Evolutionary conservation across 1,284 basidiomycete species (phyloP), one percentile per base, ranked within the genome.

Genomic region (Fereydounia khargensis): DNA sequence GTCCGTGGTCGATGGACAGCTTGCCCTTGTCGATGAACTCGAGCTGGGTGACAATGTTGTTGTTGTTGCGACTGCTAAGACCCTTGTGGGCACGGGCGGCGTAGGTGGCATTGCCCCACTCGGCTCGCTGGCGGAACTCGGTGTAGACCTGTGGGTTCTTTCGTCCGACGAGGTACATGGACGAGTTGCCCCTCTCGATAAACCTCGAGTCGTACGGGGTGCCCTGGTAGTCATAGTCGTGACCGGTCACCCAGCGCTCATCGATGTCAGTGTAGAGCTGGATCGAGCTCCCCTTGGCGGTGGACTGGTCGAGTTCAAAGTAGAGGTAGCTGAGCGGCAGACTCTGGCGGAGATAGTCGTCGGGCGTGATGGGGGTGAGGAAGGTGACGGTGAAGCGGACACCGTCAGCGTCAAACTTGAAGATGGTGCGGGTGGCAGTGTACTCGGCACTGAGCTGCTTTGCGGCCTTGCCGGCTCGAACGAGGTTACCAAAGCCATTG

Each of bases 121-220:
- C 72, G 35, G 72, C 68, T 16, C 71, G 59, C 46, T 74, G 70
- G n/a, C 60, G 58, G 53, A 47, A 64, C 47, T 74, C 70, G 27
- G 59, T 58, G 46, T 68, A 73, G 13, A 50, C 39, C 39, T 71
- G 39, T n/a, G 65, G 70, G 11, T 57, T 41, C 36, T 57, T 58
- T 35, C 70, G 59, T 6, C 51, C 44, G 24, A 74, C 22, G 20
- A 68, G 62, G 49, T 62, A 74, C 33, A 55, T 42, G 13, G 54
- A 48, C 7, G 62, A 50, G 33, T 68, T 56, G 35, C 59, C 44
- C 35, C 50, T 54, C 28, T 68, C 41, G 33, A 46, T 53, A 39
- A 56, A 63, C 37, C 58, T 39, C 39, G 59, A 45, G 37, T 64
- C 43, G 43, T 65, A 62, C 6, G 65, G 64, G 25, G 41, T 62